These are phyloP conservation scores for Strobilomyces echinocephalus DNA, from an alignment of 768 basidiomycete genomes.

Conservation along the genomic window DNA sequence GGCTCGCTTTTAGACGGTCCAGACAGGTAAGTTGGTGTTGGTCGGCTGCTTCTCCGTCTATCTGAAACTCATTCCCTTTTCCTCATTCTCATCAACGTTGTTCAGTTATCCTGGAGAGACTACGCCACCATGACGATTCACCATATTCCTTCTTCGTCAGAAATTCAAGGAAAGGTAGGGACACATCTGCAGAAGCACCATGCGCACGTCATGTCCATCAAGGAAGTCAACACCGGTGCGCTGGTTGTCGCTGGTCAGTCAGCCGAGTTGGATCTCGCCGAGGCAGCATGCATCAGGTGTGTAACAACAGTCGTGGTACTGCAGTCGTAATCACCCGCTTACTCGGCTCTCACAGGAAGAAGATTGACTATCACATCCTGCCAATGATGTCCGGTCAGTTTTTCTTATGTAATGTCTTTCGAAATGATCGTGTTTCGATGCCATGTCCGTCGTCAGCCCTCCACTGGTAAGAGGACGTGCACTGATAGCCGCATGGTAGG, in stretches of 20 bases:
- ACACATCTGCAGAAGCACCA: conserved; percentile 6
- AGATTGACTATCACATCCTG: conserved; percentile 65
- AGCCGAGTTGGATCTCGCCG: conserved; percentile 49
- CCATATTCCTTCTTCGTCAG: conserved; percentile 7
- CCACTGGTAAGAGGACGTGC: conserved; percentile 41
- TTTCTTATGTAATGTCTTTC: conserved; percentile 7
- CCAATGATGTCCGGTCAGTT: conserved; percentile 74
- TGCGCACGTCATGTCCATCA: conserved; percentile 29
- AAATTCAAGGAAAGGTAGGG: conserved; percentile 9
- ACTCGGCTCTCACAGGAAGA: conserved; percentile 33
- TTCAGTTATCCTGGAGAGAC: neutral
- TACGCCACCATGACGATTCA: neutral
- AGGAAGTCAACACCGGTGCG: conserved; percentile 59
- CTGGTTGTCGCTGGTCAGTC: no score
- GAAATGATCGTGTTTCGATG: neutral
- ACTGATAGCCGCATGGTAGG: neutral
- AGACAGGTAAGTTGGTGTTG: no score
- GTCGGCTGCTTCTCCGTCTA: no score
- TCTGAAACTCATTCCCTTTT: no score
- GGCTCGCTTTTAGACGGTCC: no score
- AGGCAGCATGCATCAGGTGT: conserved; percentile 51
- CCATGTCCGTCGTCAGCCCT: conserved; percentile 35
- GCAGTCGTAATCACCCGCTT: neutral
- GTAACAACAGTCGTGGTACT: neutral
- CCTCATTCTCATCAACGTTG: no score